Evolutionary conservation across 2,329 filamentous ascomycete genomes (phyloP).

Genomic region (Claviceps africana): DNA sequence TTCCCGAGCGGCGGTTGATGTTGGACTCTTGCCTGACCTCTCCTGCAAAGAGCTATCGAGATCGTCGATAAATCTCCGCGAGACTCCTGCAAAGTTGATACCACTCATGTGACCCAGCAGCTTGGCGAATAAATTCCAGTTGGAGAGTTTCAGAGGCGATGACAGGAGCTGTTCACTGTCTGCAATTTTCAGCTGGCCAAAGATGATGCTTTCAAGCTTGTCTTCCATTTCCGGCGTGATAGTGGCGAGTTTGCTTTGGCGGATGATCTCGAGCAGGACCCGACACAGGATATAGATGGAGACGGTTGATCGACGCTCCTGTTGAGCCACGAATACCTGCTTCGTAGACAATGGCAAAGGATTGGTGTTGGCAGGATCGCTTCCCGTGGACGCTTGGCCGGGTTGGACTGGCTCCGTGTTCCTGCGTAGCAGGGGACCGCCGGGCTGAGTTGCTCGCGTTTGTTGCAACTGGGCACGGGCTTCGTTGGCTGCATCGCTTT

Average conservation of each 20-base stretch:
- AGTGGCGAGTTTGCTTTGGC: slow-evolving; percentile 67
- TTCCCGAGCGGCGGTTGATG: slow-evolving; percentile 42
- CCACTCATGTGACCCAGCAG: slow-evolving; percentile 93
- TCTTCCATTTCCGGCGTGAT: slow-evolving; percentile 88
- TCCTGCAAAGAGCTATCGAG: slow-evolving; percentile 68
- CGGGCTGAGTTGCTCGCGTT: slow-evolving; percentile 26
- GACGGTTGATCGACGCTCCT: slow-evolving; percentile 80
- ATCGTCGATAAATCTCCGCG: slow-evolving; percentile 67
- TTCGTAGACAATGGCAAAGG: slow-evolving; percentile 31
- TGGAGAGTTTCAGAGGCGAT: slow-evolving; percentile 75
- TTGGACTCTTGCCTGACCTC: slow-evolving; percentile 53
- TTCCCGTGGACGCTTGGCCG: slow-evolving; percentile 12
- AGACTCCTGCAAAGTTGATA: slow-evolving; percentile 75
- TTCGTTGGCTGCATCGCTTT: slow-evolving; percentile 74
- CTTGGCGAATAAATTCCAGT: slow-evolving; percentile 90
- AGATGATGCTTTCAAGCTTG: slow-evolving; percentile 88
- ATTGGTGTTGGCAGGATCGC: slow-evolving; percentile 19
- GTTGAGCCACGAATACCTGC: slow-evolving; percentile 62
- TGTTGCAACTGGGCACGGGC: slow-evolving; percentile 47
- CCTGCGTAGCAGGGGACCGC: slow-evolving; percentile 45
- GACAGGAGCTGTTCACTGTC: slow-evolving; percentile 67
- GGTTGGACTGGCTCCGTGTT: slow-evolving; percentile 59
- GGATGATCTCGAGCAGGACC: slow-evolving; percentile 85
- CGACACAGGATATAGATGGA: slow-evolving; percentile 94
- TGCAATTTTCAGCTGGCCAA: slow-evolving; percentile 80